These are phyloP conservation scores for Trichoderma citrinoviride DNA, from an alignment of 2,329 filamentous ascomycete species.

Conservation along the genomic window DNA sequence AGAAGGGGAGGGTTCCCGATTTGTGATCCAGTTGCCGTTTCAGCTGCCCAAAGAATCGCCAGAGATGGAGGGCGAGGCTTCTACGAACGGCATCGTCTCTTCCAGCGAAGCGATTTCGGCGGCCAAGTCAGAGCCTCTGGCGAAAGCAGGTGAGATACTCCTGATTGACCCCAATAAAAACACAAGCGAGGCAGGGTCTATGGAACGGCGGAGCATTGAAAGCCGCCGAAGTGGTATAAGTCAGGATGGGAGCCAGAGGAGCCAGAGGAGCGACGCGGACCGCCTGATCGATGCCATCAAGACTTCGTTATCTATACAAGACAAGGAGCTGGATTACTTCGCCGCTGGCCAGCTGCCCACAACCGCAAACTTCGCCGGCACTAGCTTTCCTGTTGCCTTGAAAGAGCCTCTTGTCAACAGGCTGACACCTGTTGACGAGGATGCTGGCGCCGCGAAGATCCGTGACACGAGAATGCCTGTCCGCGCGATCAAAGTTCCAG, in stretches of 20 bases:
- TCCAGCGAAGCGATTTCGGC: constrained; percentile 25
- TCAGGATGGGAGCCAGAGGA: constrained; percentile 50
- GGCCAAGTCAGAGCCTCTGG: constrained; percentile 29
- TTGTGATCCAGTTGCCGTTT: constrained; percentile 77
- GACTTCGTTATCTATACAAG: constrained; percentile 50
- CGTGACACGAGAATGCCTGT: constrained; percentile 47
- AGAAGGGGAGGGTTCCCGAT: constrained; percentile 75
- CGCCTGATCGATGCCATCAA: constrained; percentile 70
- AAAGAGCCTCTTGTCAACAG: neutral
- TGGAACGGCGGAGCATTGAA: constrained; percentile 25
- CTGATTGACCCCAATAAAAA: constrained; percentile 52
- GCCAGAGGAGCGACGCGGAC: constrained; percentile 62
- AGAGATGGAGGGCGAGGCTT: constrained; percentile 23
- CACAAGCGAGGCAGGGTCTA: constrained; percentile 21
- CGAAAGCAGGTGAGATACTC: constrained; percentile 55
- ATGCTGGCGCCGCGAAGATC: constrained; percentile 40
- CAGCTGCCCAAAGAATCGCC: constrained; percentile 50
- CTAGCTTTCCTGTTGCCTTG: constrained; percentile 4
- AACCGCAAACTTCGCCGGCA: neutral
- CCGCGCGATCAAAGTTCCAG: constrained; percentile 48
- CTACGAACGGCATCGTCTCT: constrained; percentile 16
- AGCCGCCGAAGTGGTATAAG: constrained; percentile 41
- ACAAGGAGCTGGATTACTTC: constrained; percentile 37
- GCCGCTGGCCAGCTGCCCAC: constrained; percentile 23
- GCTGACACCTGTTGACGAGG: constrained; percentile 9